phyloP scores from a whole-genome alignment of 495 filamentous ascomycete species.

The Hypoxylon lienhwacheense region DNA sequence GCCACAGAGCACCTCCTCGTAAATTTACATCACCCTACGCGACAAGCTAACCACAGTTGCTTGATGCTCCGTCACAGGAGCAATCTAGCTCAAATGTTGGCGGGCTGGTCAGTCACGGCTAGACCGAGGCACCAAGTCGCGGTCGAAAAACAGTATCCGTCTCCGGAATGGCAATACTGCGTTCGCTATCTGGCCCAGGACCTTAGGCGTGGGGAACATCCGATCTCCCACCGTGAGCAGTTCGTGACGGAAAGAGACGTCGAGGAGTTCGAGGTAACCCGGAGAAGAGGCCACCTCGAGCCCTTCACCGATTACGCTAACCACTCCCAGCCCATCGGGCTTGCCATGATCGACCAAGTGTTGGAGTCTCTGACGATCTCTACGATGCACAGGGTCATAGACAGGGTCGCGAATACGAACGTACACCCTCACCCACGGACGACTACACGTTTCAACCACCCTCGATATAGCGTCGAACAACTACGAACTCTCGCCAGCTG shows the following conservation, averaged over 20 bases:
- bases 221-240: constrained; percentile 5
- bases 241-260: neutral
- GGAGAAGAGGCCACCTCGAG: constrained; percentile 1
- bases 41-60: neutral
- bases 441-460: neutral
- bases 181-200: neutral
- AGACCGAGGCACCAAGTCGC: neutral
- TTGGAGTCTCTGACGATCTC: too few relatives aligned
- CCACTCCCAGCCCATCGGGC: too few relatives aligned
- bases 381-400: too few relatives aligned
- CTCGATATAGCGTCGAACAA: constrained; percentile 1
- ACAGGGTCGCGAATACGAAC: too few relatives aligned
- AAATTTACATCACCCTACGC: constrained; percentile 31
- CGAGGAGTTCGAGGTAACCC: neutral
- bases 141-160: neutral
- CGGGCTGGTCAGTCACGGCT: neutral
- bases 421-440: neutral
- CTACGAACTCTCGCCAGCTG: neutral
- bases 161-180: neutral
- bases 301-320: too few relatives aligned
- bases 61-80: neutral
- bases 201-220: constrained; percentile 10
- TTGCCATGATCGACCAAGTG: too few relatives aligned
- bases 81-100: neutral
- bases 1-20: constrained; percentile 41